These are phyloP conservation scores for Magnolia changhungtana DNA, from an alignment of 164 flowering plant species.

Conservation along the genomic window DNA sequence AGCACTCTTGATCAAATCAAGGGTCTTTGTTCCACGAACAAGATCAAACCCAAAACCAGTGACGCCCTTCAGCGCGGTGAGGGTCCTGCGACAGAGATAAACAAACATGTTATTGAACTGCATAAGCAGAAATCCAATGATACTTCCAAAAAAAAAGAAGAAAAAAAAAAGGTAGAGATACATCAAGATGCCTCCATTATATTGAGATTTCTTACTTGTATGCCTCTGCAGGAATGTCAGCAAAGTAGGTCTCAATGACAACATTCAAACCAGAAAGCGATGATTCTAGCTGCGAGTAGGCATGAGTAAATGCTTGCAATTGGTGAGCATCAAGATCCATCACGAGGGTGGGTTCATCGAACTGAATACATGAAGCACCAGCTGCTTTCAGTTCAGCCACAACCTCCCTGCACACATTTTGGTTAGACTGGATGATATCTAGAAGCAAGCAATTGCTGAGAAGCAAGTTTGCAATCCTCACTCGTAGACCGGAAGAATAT, in stretches of 20 bases:
- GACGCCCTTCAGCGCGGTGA: constrained; percentile 54
- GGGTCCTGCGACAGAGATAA: constrained; percentile 17
- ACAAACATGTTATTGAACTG: neutral
- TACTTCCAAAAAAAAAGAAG: neutral
- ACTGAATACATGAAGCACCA: constrained; percentile 73
- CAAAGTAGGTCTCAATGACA: constrained; percentile 59
- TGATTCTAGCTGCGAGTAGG: constrained; percentile 57
- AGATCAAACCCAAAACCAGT: constrained; percentile 57
- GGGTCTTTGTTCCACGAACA: constrained; percentile 56
- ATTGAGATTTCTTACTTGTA: constrained; percentile 22
- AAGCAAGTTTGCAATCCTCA: constrained; percentile 23
- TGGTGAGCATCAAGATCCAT: constrained; percentile 60
- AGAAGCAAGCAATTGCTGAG: neutral
- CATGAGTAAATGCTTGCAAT: constrained; percentile 51
- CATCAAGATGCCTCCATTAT: neutral
- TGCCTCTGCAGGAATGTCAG: constrained; percentile 59
- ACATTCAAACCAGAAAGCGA: constrained; percentile 52
- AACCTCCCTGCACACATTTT: constrained; percentile 46
- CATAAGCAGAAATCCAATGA: neutral
- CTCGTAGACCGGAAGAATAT: constrained; percentile 75
- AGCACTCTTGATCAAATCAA: constrained; percentile 51
- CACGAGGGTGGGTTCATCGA: constrained; percentile 58
- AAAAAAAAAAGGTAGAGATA: neutral
- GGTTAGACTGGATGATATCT: neutral
- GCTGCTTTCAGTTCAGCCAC: constrained; percentile 58